A percentile compares a stretch with the other conserved stretches of the same genome.
phyloP scores from a whole-genome alignment of 768 basidiomycete species.

The Solioccasus polychromus region DNA sequence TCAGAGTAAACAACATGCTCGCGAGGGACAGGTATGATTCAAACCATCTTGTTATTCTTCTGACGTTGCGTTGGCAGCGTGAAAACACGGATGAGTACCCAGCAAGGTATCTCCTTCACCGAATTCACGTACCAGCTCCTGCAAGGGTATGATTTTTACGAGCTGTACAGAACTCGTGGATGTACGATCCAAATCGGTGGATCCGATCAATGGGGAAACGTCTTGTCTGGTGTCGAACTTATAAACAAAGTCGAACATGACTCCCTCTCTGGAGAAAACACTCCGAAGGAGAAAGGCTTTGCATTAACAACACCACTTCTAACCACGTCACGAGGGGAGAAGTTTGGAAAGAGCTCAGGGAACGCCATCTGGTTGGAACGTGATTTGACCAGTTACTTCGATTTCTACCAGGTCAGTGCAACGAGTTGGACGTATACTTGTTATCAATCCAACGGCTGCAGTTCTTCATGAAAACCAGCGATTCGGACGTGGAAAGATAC shows the following conservation, averaged over 20 bases:
- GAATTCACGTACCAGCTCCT: constrained; percentile 98
- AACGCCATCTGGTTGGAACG: constrained; percentile 92
- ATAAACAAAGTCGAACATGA: constrained; percentile 52
- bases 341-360: constrained; percentile 96
- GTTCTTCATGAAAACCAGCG: constrained; percentile 87
- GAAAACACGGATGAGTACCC: constrained; percentile 70
- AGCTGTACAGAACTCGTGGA: constrained; percentile 57
- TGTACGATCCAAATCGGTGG: constrained; percentile 93
- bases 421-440: not conserved
- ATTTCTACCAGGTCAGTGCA: constrained; percentile 85
- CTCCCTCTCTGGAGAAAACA: not conserved
- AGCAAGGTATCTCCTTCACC: constrained; percentile 93
- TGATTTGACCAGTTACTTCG: constrained; percentile 76
- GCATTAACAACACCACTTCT: constrained; percentile 94
- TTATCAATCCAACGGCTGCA: constrained; percentile 29
- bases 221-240: constrained; percentile 88
- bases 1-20: constrained; percentile 87
- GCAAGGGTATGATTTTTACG: constrained; percentile 93
- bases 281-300: constrained; percentile 45
- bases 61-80: constrained; percentile 51
- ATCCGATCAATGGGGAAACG: constrained; percentile 99
- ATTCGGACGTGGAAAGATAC: constrained; percentile 77
- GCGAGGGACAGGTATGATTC: constrained; percentile 75
- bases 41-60: not conserved
- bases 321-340: constrained; percentile 85